phyloP scores from a whole-genome alignment of 352 stramenopile species.

The Phytophthora pini region DNA sequence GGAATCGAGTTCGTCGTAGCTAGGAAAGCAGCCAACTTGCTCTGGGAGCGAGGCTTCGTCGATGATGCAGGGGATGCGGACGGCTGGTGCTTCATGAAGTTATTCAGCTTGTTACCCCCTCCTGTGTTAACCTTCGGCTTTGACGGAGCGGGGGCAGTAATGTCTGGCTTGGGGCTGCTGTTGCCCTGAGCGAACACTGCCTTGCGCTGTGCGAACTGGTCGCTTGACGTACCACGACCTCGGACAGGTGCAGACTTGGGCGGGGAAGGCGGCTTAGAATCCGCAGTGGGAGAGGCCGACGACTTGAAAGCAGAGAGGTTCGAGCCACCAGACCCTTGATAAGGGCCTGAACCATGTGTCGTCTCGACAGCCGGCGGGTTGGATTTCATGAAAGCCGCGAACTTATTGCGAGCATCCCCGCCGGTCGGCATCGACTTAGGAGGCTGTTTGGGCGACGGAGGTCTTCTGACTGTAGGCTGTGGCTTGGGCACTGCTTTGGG shows the following conservation, averaged over 20 bases:
- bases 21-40: conserved; percentile 83
- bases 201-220: conserved; percentile 69
- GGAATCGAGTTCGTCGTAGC: conserved; percentile 54
- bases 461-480: conserved; percentile 25
- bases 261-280: conserved; percentile 25
- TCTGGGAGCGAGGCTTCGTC: conserved; percentile 65
- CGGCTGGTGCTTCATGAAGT: conserved; percentile 83
- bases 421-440: conserved; percentile 24
- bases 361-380: conserved; percentile 60
- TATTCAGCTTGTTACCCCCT: conserved; percentile 68
- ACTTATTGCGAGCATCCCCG: conserved; percentile 71
- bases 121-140: conserved; percentile 29
- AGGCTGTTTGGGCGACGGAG: conserved; percentile 34
- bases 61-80: conserved; percentile 27
- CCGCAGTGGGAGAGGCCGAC: conserved; percentile 35
- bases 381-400: conserved; percentile 82
- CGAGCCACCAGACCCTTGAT: conserved; percentile 22
- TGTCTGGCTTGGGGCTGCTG: conserved; percentile 26
- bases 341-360: conserved; percentile 19
- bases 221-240: conserved; percentile 41
- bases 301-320: conserved; percentile 36
- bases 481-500: conserved; percentile 27
- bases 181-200: conserved; percentile 58
- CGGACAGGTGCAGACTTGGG: conserved; percentile 38
- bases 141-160: conserved; percentile 19